These are phyloP conservation scores for Trametes cubensis DNA, from an alignment of 768 basidiomycete genomes.

Conservation along the genomic window DNA sequence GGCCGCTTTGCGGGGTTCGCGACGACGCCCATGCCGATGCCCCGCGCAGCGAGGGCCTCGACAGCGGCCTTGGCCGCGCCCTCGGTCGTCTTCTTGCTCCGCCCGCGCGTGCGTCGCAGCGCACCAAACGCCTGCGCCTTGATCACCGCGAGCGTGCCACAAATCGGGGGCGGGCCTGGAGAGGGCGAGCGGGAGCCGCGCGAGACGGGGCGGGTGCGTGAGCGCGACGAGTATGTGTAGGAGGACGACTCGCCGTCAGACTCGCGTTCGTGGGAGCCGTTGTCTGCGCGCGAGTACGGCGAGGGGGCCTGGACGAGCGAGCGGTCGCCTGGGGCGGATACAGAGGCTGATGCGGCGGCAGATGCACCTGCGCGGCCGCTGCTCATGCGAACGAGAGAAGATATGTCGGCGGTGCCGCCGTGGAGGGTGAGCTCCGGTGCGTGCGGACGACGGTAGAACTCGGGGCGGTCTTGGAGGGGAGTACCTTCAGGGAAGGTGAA, in stretches of 20 bases:
- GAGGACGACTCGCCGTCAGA: constrained; percentile 51
- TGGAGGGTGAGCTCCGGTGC: constrained; percentile 69
- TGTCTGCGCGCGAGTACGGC: constrained; percentile 54
- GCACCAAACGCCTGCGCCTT: constrained; percentile 91
- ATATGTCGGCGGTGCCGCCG: constrained; percentile 74
- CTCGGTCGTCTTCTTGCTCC: constrained; percentile 73
- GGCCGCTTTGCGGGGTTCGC: constrained; percentile 45
- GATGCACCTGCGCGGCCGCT: constrained; percentile 38
- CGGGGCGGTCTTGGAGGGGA: constrained; percentile 56
- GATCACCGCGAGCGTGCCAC: constrained; percentile 85
- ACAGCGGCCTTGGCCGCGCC: constrained; percentile 74
- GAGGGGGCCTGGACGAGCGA: constrained; percentile 34
- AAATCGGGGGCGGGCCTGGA: constrained; percentile 53
- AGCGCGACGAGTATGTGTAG: constrained; percentile 41
- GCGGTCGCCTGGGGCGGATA: constrained; percentile 51
- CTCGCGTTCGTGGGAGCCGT: constrained; percentile 44
- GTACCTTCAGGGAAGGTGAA: constrained; percentile 63
- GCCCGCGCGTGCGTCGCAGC: constrained; percentile 73
- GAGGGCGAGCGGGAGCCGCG: constrained; percentile 51
- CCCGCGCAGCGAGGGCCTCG: constrained; percentile 81
- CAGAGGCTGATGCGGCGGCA: constrained; percentile 49
- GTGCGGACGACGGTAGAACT: constrained; percentile 66
- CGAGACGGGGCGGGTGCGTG: constrained; percentile 38
- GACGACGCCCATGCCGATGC: constrained; percentile 50
- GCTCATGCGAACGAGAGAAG: constrained; percentile 50